These are phyloP conservation scores for Plantago rigida DNA, from an alignment of 305 asterid species.

Conservation along the genomic window DNA sequence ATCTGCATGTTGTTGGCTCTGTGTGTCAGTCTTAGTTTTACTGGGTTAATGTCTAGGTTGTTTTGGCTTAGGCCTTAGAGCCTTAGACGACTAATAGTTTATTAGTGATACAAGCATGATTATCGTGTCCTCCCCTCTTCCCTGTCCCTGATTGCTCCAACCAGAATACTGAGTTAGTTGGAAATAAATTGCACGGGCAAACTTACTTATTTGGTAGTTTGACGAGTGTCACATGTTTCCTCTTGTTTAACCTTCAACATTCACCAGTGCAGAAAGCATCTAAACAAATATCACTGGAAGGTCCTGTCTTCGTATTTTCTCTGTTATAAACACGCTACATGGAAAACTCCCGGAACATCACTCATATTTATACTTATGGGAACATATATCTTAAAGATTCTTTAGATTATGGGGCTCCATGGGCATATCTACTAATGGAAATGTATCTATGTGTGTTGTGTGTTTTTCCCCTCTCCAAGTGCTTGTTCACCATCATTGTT, in stretches of 20 bases:
- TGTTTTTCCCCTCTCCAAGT: background rate
- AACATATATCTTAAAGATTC: too few relatives aligned
- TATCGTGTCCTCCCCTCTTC: too few relatives aligned
- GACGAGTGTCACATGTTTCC: background rate
- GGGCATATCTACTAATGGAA: background rate
- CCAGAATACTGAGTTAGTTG: background rate
- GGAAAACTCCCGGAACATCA: background rate
- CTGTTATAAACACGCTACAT: background rate
- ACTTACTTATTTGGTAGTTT: background rate
- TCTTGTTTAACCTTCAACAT: background rate
- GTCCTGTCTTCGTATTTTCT: background rate
- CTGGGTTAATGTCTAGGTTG: background rate
- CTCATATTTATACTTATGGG: background rate
- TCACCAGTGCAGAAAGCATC: background rate
- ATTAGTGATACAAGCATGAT: background rate
- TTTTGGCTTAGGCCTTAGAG: background rate
- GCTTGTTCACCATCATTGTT: background rate
- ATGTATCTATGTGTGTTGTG: too few relatives aligned
- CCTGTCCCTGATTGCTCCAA: constrained; percentile 9
- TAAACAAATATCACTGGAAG: background rate
- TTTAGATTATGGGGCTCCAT: background rate
- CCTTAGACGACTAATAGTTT: background rate
- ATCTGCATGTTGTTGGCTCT: constrained; percentile 21
- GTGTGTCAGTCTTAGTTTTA: constrained; percentile 6
- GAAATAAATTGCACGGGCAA: background rate